Conservation (phyloP, 1,284 basidiomycete species). For the Neotropicomus parvogracilis region DNA sequence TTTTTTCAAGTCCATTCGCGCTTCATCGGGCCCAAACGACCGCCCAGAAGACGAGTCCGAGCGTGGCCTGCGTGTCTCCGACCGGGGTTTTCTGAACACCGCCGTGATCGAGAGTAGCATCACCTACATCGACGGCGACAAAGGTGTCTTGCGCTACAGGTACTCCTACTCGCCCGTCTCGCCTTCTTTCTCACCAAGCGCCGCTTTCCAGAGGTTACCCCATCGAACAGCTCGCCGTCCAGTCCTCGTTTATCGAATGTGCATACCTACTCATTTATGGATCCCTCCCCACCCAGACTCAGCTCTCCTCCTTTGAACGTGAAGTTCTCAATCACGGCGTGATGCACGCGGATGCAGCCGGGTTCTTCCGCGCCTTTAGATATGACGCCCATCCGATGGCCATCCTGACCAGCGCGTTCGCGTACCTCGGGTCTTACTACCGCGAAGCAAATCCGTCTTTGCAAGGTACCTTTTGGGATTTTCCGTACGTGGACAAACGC, state of each 20-base stretch:
- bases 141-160: constrained; percentile 76
- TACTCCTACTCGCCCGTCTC: constrained; percentile 23
- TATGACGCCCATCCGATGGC: constrained; percentile 90
- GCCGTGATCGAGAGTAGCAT: constrained; percentile 79
- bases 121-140: constrained; percentile 86
- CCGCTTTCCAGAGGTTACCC: constrained; percentile 70
- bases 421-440: constrained; percentile 84
- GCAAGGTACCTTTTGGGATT: constrained; percentile 44
- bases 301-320: constrained; percentile 60
- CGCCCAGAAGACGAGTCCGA: constrained; percentile 80
- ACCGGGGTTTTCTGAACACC: constrained; percentile 84
- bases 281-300: constrained; percentile 63
- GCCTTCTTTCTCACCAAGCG: background rate
- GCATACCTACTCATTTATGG: constrained; percentile 88
- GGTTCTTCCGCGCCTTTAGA: constrained; percentile 79
- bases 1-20: constrained; percentile 74
- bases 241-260: constrained; percentile 76
- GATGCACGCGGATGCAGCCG: constrained; percentile 74
- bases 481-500: background rate
- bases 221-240: constrained; percentile 81
- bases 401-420: constrained; percentile 80
- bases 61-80: constrained; percentile 72
- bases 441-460: constrained; percentile 76
- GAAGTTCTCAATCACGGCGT: constrained; percentile 79
- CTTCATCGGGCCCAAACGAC: constrained; percentile 53